Conservation (phyloP, 805 yeast genomes). For the Ogataea pini region DNA sequence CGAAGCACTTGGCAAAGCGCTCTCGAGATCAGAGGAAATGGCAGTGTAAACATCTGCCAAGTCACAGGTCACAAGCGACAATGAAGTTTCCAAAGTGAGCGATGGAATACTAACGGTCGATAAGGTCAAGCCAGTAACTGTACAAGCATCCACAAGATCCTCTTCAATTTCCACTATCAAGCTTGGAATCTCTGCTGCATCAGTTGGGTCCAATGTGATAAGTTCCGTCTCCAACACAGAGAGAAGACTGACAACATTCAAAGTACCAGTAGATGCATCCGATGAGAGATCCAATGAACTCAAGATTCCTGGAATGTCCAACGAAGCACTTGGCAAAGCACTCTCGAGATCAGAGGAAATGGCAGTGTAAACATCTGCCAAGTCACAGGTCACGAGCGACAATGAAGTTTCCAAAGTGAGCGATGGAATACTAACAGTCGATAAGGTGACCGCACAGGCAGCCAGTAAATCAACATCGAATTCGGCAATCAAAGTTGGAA, state of each 20-base stretch:
- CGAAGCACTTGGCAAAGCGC: background rate
- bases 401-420: background rate
- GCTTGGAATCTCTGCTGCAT: background rate
- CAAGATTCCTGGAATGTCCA: background rate
- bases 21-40: background rate
- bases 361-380: background rate
- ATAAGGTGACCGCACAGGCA: background rate
- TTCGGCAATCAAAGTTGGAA: background rate
- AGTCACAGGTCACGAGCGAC: background rate
- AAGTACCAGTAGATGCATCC: background rate
- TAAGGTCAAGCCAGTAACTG: background rate
- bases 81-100: background rate
- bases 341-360: slow-evolving; percentile 1
- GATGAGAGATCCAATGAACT: background rate
- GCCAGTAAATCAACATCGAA: background rate
- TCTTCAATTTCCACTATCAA: background rate
- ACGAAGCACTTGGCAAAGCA: background rate
- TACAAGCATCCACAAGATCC: background rate
- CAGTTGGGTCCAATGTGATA: background rate
- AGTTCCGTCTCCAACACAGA: background rate
- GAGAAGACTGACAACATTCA: background rate
- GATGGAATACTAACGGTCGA: background rate
- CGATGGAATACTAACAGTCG: background rate
- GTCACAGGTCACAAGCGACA: background rate
- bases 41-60: background rate